Conservation (phyloP, 306 rosid genomes). For the Cucumis melo region DNA sequence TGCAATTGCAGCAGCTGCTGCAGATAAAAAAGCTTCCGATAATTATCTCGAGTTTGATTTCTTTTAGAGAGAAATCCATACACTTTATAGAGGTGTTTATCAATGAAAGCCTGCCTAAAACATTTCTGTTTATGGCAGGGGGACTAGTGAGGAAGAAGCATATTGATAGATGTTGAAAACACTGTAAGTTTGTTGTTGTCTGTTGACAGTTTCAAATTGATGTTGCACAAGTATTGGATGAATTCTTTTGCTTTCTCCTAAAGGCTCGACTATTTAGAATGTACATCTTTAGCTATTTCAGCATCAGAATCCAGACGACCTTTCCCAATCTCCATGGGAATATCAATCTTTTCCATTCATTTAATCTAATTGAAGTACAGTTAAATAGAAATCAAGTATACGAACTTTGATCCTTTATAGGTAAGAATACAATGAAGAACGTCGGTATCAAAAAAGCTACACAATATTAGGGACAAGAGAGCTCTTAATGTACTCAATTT, state of each 20-base stretch:
- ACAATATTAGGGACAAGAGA: neutral
- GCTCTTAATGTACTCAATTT: neutral
- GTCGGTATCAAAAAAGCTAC: neutral
- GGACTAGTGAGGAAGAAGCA: constrained; percentile 11
- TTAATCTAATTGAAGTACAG: neutral
- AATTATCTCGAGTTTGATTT: constrained; percentile 97
- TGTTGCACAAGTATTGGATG: constrained; percentile 47
- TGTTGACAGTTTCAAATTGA: constrained; percentile 39
- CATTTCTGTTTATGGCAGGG: constrained; percentile 30
- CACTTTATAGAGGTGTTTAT: neutral
- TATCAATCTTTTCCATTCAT: neutral
- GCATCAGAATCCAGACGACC: neutral
- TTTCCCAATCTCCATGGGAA: neutral
- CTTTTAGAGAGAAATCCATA: constrained; percentile 49
- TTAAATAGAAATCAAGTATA: neutral
- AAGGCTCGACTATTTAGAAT: neutral
- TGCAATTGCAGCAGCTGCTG: constrained; percentile 31
- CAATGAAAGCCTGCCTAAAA: constrained; percentile 29
- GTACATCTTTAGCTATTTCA: neutral
- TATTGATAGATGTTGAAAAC: constrained; percentile 31
- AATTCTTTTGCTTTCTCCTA: constrained; percentile 19
- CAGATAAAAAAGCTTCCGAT: constrained; percentile 56
- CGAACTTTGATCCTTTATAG: neutral
- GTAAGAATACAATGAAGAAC: neutral
- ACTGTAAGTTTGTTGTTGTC: constrained; percentile 43